Evolutionary conservation across 805 yeast genomes (phyloP), one percentile per base, ranked within the genome.

Genomic region (Maudiozyma serrabonitensis): DNA sequence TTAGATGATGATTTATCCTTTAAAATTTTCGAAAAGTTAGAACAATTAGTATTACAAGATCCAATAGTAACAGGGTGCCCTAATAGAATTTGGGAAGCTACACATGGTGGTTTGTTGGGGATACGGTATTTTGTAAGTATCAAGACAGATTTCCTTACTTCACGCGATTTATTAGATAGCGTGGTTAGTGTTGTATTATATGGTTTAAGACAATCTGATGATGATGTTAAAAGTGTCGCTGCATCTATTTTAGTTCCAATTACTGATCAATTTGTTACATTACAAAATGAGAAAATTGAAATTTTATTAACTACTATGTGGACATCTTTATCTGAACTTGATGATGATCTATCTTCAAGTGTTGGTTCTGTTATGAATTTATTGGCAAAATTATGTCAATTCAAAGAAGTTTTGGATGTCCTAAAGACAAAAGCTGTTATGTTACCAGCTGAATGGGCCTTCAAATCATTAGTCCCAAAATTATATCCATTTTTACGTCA

Each of bases 91-190:
- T 93, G 99, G 99, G 97, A 95, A 63, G 98, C 96, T 2, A 86
- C 93, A 51, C 99, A 93, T 71, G 99, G 98, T 57, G 99, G 98
- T 45, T 81, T 93, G 82, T 76, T 93, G 12, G 99, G 98, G 0
- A 72, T 93, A 47, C 74, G 95, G 47, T 93, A 93, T 66, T 82
- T 93, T 57, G 99, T 91, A 11, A 84, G 95, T 52, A 88, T 91
- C 3, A 75, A 95, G 57, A 81, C 88, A 0, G 93, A 86, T 54
- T 75, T 89, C n/a, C 70, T 91, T 21, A 71, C 83, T 32, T 66
- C 74, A 12, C 76, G 79, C 47, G 63, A 67, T 21, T 73, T 79
- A 15, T 71, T 93, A 35, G 84, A 84, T 52, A 76, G 78, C 47
- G 89, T 90, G 1, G 82, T 90, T 3, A 74, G 80, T 41, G 86